A percentile compares a stretch with the other conserved stretches of the same genome.
phyloP scores from a whole-genome alignment of 805 yeast genomes.

The Saturnispora galanensis region DNA sequence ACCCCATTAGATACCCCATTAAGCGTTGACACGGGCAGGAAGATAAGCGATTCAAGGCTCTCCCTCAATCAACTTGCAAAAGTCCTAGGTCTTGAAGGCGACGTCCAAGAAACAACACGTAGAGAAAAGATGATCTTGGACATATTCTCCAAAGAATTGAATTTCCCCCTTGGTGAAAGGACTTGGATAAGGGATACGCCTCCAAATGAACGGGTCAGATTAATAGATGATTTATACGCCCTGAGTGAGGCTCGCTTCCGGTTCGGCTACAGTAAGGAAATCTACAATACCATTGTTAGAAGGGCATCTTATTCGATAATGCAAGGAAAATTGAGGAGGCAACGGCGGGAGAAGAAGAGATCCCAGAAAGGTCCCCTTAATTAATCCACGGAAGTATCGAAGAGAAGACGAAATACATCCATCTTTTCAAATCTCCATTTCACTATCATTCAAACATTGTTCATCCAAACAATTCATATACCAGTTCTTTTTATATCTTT shows the following conservation, averaged over 20 bases:
- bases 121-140: constrained; percentile 45
- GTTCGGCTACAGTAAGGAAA: constrained; percentile 41
- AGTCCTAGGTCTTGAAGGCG: constrained; percentile 38
- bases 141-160: constrained; percentile 46
- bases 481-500: too few species aligned
- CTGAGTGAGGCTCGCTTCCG: constrained; percentile 39
- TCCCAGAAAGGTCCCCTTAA: too few species aligned
- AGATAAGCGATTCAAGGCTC: constrained; percentile 40
- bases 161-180: constrained; percentile 64
- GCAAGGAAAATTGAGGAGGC: constrained; percentile 69
- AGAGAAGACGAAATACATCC: too few species aligned
- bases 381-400: too few species aligned
- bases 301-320: constrained; percentile 72
- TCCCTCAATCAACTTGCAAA: constrained; percentile 47
- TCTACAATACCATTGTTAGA: constrained; percentile 64
- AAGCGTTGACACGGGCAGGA: constrained; percentile 9
- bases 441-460: too few species aligned
- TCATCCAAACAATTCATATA: too few species aligned
- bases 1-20: too few species aligned
- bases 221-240: constrained; percentile 39
- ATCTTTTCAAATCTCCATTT: too few species aligned
- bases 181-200: constrained; percentile 82
- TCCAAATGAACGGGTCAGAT: constrained; percentile 36
- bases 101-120: constrained; percentile 44
- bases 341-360: constrained; percentile 32